Evolutionary conservation across 2,329 filamentous ascomycete genomes (phyloP).

Genomic region (Paradendryphiella salina): DNA sequence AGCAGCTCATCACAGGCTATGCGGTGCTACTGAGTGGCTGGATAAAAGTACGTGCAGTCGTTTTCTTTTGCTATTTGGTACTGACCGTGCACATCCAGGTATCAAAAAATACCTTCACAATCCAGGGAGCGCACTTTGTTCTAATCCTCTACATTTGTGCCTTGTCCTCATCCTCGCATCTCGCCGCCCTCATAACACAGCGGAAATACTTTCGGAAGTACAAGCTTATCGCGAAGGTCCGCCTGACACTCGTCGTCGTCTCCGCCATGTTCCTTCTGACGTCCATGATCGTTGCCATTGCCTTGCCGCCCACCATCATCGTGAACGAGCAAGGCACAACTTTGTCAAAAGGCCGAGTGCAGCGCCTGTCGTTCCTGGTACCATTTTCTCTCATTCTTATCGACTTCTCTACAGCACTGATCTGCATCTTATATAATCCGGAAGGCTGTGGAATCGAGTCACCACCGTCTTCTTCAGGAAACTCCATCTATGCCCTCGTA

Average conservation of each 20-base stretch:
- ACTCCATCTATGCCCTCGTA: constrained; percentile 3
- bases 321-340: constrained; percentile 1
- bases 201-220: constrained; percentile 39
- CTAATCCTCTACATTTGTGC: constrained; percentile 40
- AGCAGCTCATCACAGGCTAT: constrained; percentile 40
- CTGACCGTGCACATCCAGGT: constrained; percentile 20
- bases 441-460: constrained; percentile 6
- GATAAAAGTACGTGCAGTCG: constrained; percentile 28
- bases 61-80: neutral
- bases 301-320: constrained; percentile 17
- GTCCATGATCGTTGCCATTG: constrained; percentile 35
- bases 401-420: constrained; percentile 36
- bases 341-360: constrained; percentile 20
- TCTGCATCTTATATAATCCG: constrained; percentile 34
- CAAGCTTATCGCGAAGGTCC: constrained; percentile 34
- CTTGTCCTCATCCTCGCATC: constrained; percentile 37
- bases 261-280: constrained; percentile 35
- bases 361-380: constrained; percentile 29
- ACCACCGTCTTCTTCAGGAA: constrained; percentile 6
- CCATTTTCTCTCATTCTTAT: constrained; percentile 35
- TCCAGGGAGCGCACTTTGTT: constrained; percentile 39
- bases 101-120: constrained; percentile 28
- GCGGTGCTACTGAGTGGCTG: constrained; percentile 39
- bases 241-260: constrained; percentile 32
- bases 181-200: constrained; percentile 39